These are phyloP conservation scores for Macrophomina pseudophaseolina DNA, from an alignment of 2,329 filamentous ascomycete genomes.

Conservation along the genomic window DNA sequence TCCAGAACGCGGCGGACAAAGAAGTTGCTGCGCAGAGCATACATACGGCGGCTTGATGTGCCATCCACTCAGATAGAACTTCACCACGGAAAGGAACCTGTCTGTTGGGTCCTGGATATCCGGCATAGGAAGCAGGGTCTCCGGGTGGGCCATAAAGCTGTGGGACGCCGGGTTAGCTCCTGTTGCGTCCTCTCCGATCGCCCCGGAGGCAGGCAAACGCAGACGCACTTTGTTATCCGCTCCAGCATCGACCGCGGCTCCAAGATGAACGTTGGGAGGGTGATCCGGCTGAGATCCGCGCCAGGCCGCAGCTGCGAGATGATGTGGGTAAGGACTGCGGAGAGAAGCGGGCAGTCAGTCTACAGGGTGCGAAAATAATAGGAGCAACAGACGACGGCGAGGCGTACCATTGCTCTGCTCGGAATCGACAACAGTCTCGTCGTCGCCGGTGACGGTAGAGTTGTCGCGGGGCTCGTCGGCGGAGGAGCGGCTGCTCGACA, in stretches of 20 bases:
- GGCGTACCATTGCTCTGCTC: conserved; percentile 90
- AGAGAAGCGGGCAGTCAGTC: neutral
- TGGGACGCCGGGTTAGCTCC: conserved; percentile 31
- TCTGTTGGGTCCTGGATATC: conserved; percentile 85
- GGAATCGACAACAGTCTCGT: conserved; percentile 82
- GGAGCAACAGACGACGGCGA: neutral
- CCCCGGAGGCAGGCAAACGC: conserved; percentile 5
- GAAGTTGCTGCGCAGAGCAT: conserved; percentile 17
- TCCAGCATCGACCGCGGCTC: conserved; percentile 98
- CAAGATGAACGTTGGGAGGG: conserved; percentile 95
- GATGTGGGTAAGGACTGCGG: conserved; percentile 87
- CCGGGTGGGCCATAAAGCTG: conserved; percentile 99
- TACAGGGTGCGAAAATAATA: neutral
- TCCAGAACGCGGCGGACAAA: neutral
- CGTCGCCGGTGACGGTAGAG: conserved; percentile 53
- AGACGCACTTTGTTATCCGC: conserved; percentile 90
- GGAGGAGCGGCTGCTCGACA: conserved; percentile 48
- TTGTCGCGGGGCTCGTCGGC: conserved; percentile 44
- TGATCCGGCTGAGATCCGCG: conserved; percentile 91
- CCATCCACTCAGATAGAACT: conserved; percentile 98
- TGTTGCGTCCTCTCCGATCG: conserved; percentile 26
- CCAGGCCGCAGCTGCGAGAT: conserved; percentile 96
- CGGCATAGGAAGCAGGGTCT: conserved; percentile 88
- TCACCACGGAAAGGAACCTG: conserved; percentile 92
- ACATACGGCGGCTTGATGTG: conserved; percentile 95